Evolutionary conservation across 1,139 yeast species (phyloP).

Genomic region (Tardiomyces blankii): DNA sequence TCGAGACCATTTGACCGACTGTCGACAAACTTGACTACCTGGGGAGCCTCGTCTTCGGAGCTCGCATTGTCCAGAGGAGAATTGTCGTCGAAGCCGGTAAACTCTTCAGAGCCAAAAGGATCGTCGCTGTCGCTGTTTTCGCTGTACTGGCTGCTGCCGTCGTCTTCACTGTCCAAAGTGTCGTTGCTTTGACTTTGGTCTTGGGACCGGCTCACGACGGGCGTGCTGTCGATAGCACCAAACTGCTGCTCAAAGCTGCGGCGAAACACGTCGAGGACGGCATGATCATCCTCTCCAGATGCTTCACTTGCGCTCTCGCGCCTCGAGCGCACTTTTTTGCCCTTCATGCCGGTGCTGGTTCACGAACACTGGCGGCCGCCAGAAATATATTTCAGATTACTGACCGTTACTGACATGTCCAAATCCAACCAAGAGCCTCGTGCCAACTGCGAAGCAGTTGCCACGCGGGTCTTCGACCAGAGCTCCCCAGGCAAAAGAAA

Average conservation of each 20-base stretch:
- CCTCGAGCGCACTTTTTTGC: background rate
- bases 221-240: conserved; percentile 45
- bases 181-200: background rate
- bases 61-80: conserved; percentile 2
- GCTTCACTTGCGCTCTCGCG: background rate
- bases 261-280: conserved; percentile 22
- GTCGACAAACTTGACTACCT: conserved; percentile 37
- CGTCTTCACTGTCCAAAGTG: conserved; percentile 10
- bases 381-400: background rate
- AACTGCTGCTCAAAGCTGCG: conserved; percentile 59
- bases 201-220: conserved; percentile 10
- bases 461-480: too few species aligned
- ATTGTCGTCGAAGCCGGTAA: conserved; percentile 11
- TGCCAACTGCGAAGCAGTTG: too few species aligned
- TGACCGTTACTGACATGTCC: background rate
- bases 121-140: conserved; percentile 15
- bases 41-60: conserved; percentile 21
- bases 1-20: conserved; percentile 21
- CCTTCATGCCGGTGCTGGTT: background rate
- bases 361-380: background rate
- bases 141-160: conserved; percentile 11
- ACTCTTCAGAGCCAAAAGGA: conserved; percentile 12
- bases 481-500: too few species aligned
- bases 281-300: conserved; percentile 1
- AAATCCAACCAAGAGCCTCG: too few species aligned